A percentile compares a stretch with the other conserved stretches of the same genome.
Evolutionary conservation across 192 early-diverging fungal genomes (phyloP).

Genomic region (Diversispora epigaea): DNA sequence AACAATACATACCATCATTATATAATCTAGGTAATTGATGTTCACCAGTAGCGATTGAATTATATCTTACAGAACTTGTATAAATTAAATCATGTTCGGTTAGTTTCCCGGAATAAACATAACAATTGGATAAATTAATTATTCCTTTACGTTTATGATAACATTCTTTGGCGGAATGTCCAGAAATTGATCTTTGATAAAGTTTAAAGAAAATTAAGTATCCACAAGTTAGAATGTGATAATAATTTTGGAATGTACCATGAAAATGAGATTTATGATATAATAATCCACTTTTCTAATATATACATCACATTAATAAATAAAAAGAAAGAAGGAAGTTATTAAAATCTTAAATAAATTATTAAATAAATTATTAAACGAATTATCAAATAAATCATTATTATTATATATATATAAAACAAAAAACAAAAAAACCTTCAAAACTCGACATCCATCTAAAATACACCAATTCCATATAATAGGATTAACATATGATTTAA

Average conservation of each 20-base stretch:
- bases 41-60: not conserved
- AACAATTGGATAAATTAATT: constrained; percentile 39
- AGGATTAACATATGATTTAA: constrained; percentile 30
- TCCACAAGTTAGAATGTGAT: constrained; percentile 38
- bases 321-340: not conserved
- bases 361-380: too few species aligned
- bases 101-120: constrained; percentile 43
- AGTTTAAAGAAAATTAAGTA: constrained; percentile 37
- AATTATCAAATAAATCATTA: not conserved
- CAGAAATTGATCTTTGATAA: constrained; percentile 33
- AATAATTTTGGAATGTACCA: constrained; percentile 40
- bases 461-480: constrained; percentile 47
- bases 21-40: constrained; percentile 35
- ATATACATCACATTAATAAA: not conserved
- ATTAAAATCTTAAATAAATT: not conserved
- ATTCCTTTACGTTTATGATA: constrained; percentile 30
- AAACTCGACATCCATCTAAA: constrained; percentile 41
- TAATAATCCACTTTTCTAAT: constrained; percentile 38
- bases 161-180: constrained; percentile 21
- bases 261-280: constrained; percentile 36
- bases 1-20: constrained; percentile 38
- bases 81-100: constrained; percentile 38
- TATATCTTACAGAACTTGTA: constrained; percentile 36
- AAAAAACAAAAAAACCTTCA: constrained; percentile 31
- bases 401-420: not conserved